Base-by-base conservation (phyloP, 257 asterid genomes). In the Forsythia viridissima region DNA sequence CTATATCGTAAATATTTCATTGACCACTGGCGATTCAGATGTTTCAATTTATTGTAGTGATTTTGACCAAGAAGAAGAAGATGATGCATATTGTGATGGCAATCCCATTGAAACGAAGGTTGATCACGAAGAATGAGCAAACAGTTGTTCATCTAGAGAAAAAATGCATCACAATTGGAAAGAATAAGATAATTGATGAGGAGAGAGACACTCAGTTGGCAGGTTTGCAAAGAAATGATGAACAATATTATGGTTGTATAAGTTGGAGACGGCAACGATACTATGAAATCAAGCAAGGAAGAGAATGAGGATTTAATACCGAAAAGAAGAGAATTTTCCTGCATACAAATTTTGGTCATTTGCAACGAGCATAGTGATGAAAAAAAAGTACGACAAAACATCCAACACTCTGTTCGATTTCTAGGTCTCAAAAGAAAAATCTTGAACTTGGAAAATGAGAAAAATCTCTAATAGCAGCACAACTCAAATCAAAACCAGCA, bases 1-100 rank as follows among this genome's bases (percentile, higher is more conserved):
- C 40, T 77, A 73, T 34, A 39, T 55, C 3, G 83, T 3, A 40
- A 79, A 57, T n/a, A n/a, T n/a, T n/a, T n/a, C n/a, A n/a, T n/a
- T n/a, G n/a, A n/a, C n/a, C n/a, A n/a, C n/a, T n/a, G n/a, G n/a
- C n/a, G n/a, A n/a, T n/a, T n/a, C n/a, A n/a, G n/a, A n/a, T n/a
- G n/a, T n/a, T n/a, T n/a, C n/a, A n/a, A n/a, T n/a, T n/a, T n/a
- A n/a, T n/a, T n/a, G n/a, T n/a, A 39, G 37, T 24, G 82, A 44
- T n/a, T 13, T 0, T 5, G 21, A 68, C 38, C 37, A n/a, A 40
- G 70, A 43, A 41, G 42, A 12, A 3, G 77, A 76, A 13, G 71
- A 75, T 15, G 70, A 59, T 15, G 4, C n/a, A n/a, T n/a, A n/a
- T 52, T 24, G 24, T 61, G 1, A 4, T 77, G n/a, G n/a, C n/a